Conservation (phyloP, 352 stramenopile species). For the Pythium sp. region DNA sequence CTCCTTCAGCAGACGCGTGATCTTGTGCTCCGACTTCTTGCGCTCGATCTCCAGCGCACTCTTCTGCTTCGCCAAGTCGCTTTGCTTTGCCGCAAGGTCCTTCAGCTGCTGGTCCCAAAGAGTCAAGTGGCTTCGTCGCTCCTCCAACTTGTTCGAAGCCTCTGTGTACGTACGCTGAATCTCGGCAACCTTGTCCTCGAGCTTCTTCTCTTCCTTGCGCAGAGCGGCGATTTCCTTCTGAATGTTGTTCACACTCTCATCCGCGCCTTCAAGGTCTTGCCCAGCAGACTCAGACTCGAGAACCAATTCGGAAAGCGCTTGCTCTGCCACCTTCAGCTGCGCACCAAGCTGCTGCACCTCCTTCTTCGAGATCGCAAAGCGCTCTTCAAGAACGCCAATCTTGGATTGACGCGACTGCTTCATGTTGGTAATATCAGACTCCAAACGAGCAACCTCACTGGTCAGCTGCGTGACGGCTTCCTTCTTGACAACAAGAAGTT, state of each 20-base stretch:
- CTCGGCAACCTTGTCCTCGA: conserved; percentile 61
- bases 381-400: conserved; percentile 76
- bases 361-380: conserved; percentile 74
- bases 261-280: conserved; percentile 57
- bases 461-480: conserved; percentile 75
- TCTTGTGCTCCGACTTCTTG: conserved; percentile 95
- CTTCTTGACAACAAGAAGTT: conserved; percentile 57
- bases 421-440: conserved; percentile 79
- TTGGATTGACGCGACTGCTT: conserved; percentile 80
- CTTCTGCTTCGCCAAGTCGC: conserved; percentile 81
- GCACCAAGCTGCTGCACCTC: conserved; percentile 60
- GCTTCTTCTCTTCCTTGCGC: conserved; percentile 67
- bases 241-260: conserved; percentile 47
- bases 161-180: conserved; percentile 65
- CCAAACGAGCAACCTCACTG: conserved; percentile 65
- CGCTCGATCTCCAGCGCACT: conserved; percentile 90
- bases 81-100: conserved; percentile 79
- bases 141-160: conserved; percentile 62
- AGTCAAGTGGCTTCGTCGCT: conserved; percentile 65
- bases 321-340: conserved; percentile 58
- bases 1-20: conserved; percentile 92
- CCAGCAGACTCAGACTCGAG: conserved; percentile 72
- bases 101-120: conserved; percentile 92
- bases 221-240: conserved; percentile 59
- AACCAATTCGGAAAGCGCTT: conserved; percentile 70